These are phyloP conservation scores for Rhizophora mangle DNA, from an alignment of 345 rosid genomes.

Conservation along the genomic window DNA sequence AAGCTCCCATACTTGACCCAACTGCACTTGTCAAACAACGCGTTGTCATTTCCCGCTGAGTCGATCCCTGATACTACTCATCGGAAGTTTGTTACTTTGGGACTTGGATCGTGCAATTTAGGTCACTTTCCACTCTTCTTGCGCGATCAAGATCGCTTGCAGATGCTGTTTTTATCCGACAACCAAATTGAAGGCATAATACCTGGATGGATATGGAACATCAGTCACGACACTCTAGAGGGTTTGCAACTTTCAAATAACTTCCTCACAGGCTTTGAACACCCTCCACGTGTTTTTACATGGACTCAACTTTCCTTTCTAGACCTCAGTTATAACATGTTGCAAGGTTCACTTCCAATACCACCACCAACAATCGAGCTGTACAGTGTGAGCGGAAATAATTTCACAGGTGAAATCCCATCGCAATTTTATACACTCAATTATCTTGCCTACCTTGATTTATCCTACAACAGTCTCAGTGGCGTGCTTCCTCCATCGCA, in stretches of 20 bases:
- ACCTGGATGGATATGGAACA: constrained; percentile 22
- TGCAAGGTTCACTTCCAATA: constrained; percentile 10
- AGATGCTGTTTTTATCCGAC: background rate
- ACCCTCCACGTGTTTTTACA: background rate
- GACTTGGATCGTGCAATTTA: too few species aligned
- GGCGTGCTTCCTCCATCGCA: constrained; percentile 22
- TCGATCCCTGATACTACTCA: background rate
- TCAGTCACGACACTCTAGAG: background rate
- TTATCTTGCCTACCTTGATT: constrained; percentile 8
- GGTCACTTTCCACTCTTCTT: too few species aligned
- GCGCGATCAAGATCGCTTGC: too few species aligned
- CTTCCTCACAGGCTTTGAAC: constrained; percentile 9
- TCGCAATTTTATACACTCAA: background rate
- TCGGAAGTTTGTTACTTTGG: background rate
- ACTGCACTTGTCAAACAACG: background rate
- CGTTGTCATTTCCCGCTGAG: background rate
- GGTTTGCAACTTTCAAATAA: constrained; percentile 8
- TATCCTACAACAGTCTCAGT: constrained; percentile 29
- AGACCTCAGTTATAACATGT: constrained; percentile 2
- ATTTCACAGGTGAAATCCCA: constrained; percentile 16
- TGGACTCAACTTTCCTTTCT: background rate
- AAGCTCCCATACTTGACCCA: background rate
- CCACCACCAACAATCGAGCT: background rate
- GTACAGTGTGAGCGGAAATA: background rate
- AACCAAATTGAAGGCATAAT: constrained; percentile 18